Evolutionary conservation across 805 yeast species (phyloP), one percentile per base, ranked within the genome.

Genomic region (Yamadazyma sp.): DNA sequence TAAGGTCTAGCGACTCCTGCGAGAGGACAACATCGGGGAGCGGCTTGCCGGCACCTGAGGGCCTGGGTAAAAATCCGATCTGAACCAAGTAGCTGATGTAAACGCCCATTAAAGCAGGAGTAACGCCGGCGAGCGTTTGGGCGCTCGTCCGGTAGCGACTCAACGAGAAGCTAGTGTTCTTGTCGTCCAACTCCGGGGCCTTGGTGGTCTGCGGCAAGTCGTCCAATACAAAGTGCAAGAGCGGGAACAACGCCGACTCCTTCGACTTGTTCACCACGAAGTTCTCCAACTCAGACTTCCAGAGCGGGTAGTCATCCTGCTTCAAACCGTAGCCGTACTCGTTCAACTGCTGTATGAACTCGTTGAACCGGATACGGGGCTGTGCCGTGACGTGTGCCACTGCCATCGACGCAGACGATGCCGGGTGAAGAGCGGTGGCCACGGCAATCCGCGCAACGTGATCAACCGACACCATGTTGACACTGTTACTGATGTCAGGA

Each of bases 341-440:
- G 38, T 70, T 63, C 55, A 90, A 70, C 7, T 82, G 55, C 12
- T 79, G 78, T 49, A 93, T 65, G 66, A 80, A 91, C 48, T 84
- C 80, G 53, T 78, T 82, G 67, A 90, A 84, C 28, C 76, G 68
- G 42, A 88, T 80, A 59, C 99, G 80, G 43, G 99, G 99, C 53
- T 93, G 98, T 16, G 91, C 95, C 5, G 98, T 93, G n/a, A 93
- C 97, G 30, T 93, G 99, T 2, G 88, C 89, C 28, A 95, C 99
- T 1, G 81, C 66, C 28, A 80, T 63, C 2, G 7, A 15, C 11
- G 67, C 67, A 15, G 62, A 50, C 26, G 54, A 53, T 16, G 93
- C 85, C 18, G 95, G 91, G 52, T 78, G 78, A 45, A 93, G 71
- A 0, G 96, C 83, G 18, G 93, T 67, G 2, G 98, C 87, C 35